Evolutionary conservation across 2,329 filamentous ascomycete species (phyloP).

Genomic region (Calonectria pauciramosa): DNA sequence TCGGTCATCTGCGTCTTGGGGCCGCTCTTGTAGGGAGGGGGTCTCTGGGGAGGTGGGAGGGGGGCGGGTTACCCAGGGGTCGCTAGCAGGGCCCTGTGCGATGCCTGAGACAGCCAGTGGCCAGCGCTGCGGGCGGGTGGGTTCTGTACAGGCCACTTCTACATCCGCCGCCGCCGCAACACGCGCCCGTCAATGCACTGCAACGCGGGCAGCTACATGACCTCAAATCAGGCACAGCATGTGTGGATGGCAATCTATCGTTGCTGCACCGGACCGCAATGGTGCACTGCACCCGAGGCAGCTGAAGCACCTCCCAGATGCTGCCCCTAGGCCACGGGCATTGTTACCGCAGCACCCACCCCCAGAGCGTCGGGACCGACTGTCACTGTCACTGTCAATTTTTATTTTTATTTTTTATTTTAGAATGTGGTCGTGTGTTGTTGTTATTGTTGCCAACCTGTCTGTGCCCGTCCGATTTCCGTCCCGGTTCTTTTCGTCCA

Average conservation of each 20-base stretch:
- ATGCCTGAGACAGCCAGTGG: slow-evolving; percentile 27
- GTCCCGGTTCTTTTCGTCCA: background rate
- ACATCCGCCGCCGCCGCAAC: slow-evolving; percentile 21
- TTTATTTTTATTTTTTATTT: background rate
- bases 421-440: slow-evolving; percentile 16
- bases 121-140: slow-evolving; percentile 14
- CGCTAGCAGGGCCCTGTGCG: slow-evolving; percentile 33
- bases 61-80: slow-evolving; percentile 28
- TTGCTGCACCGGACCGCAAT: slow-evolving; percentile 1
- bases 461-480: background rate
- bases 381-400: background rate
- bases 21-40: slow-evolving; percentile 33
- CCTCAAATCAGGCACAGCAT: background rate
- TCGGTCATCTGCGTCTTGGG: slow-evolving; percentile 49
- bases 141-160: slow-evolving; percentile 13
- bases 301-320: slow-evolving; percentile 9
- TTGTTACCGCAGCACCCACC: slow-evolving; percentile 4
- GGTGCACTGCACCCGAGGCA: background rate
- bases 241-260: background rate
- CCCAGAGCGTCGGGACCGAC: background rate
- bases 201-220: slow-evolving; percentile 14
- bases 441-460: background rate
- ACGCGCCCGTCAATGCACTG: slow-evolving; percentile 9
- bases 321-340: slow-evolving; percentile 13
- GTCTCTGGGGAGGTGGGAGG: background rate